Base-by-base conservation (phyloP, 257 asterid species). In the Oldenlandia corymbosa region DNA sequence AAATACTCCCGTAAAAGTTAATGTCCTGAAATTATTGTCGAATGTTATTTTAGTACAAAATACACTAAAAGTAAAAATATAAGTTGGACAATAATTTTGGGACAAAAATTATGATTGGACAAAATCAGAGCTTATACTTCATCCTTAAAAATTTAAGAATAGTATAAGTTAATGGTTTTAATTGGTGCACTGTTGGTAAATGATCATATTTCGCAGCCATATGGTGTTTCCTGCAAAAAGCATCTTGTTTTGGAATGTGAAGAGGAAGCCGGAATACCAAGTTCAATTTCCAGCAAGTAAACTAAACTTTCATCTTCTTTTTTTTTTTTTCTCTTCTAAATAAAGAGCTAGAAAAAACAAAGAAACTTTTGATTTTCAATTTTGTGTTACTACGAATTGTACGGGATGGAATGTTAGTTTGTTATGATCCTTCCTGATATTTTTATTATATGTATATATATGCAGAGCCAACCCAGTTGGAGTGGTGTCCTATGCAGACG, bases 241-340 rank as follows among this genome's bases (percentile, higher is more conserved):
- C 86, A 91, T 85, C 67, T 91, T 62, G 78, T 81, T 60, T 88
- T 88, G 80, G 98, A 91, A 80, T 88, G 96, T 68, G 75, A 91
- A 80, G 98, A 91, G 76, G 98, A 91, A 74, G 98, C 98, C 28
- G 94, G 96, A 49, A 88, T 91, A 68, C 95, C 96, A 39, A 80
- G 71, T 64, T 81, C 88, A 34, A 71, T 91, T 68, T 83, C 92
- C 63, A 70, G 81, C 74, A 74, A 63, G 97, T 88, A 78, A 72
- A 83, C 49, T 65, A 66, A n/a, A 24, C n/a, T 31, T 36, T 39
- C 52, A 23, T 10, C 23, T 23, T 53, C 56, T 11, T 39, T 12
- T 13, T 0, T 2, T 3, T 52, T 27, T 12, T 27, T 39, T 18
- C 3, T 5, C 14, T 18, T n/a, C n/a, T n/a, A n/a, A n/a, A n/a